Evolutionary conservation across 2,329 filamentous ascomycete species (phyloP).

Genomic region (Penicillium sp.): DNA sequence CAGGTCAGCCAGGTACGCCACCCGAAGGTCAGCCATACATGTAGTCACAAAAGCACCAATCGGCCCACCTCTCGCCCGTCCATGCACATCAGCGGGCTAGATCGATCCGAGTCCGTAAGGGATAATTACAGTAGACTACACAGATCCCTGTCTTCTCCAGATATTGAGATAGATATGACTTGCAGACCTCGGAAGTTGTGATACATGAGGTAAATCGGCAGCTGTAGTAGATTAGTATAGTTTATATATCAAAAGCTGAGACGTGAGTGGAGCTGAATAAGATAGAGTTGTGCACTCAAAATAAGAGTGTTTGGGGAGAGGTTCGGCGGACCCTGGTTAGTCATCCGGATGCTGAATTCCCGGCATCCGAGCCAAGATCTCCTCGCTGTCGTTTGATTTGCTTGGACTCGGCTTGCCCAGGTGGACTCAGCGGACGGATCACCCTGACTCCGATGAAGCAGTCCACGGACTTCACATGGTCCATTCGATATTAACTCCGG

Average conservation of each 20-base stretch:
- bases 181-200: no score
- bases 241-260: no score
- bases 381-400: no score
- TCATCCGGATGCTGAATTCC: conserved; percentile 8
- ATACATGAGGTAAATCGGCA: no score
- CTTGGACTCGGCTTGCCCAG: no score
- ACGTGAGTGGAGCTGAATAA: background rate
- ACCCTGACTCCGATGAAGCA: no score
- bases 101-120: background rate
- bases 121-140: background rate
- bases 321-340: conserved; percentile 3
- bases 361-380: conserved; percentile 8
- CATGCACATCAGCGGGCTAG: background rate
- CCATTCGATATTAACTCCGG: no score
- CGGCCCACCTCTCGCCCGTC: background rate
- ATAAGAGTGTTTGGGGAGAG: no score
- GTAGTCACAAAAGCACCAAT: background rate
- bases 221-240: no score
- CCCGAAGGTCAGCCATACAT: background rate
- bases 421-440: no score
- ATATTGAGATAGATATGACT: background rate
- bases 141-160: background rate
- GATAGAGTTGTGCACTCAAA: background rate
- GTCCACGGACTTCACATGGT: no score
- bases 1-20: background rate